Conservation (phyloP, 2,329 filamentous ascomycete species). For the Fusarium hainanense region DNA sequence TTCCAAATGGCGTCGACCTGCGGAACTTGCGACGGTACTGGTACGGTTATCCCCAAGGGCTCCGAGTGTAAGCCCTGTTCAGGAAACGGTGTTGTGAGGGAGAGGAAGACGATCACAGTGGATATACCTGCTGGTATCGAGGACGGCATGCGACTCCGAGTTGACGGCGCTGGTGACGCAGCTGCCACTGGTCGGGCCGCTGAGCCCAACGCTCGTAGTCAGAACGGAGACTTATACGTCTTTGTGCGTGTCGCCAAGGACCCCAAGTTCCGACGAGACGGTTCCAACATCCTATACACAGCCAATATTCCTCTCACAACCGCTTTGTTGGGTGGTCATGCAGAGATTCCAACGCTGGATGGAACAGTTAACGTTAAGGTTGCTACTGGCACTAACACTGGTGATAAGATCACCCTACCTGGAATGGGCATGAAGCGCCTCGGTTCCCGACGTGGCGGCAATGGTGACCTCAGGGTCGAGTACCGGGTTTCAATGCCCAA, state of each 20-base stretch:
- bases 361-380: conserved; percentile 92
- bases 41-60: conserved; percentile 79
- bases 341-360: conserved; percentile 88
- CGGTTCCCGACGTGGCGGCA: conserved; percentile 70
- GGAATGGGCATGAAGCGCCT: conserved; percentile 97
- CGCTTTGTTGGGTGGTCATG: conserved; percentile 89
- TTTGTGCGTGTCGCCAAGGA: conserved; percentile 91
- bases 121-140: conserved; percentile 97
- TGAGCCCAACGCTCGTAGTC: conserved; percentile 70
- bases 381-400: conserved; percentile 88
- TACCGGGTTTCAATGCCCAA: conserved; percentile 97
- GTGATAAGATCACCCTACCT: conserved; percentile 87
- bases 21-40: conserved; percentile 80
- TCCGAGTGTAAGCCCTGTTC: conserved; percentile 83
- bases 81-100: conserved; percentile 85
- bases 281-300: conserved; percentile 92
- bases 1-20: conserved; percentile 98
- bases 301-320: conserved; percentile 92
- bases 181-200: conserved; percentile 78
- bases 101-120: conserved; percentile 84
- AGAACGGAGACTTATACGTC: conserved; percentile 90
- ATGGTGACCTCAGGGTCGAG: conserved; percentile 90
- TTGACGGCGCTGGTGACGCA: conserved; percentile 88
- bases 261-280: conserved; percentile 86
- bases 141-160: conserved; percentile 91